phyloP scores from a whole-genome alignment of 768 basidiomycete genomes.

The Tulasnella sp. region DNA sequence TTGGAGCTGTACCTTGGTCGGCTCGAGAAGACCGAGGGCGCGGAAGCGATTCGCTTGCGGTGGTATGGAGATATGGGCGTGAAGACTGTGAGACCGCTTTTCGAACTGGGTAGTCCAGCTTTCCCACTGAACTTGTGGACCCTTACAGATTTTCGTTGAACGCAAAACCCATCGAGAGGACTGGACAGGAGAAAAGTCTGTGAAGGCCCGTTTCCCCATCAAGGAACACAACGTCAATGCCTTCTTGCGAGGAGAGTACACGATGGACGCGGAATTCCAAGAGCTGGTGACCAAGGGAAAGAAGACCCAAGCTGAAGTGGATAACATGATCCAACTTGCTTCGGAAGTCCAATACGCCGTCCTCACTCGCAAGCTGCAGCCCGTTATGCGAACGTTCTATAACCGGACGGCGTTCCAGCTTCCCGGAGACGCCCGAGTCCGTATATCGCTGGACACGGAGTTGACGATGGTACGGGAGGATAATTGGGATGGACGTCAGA shows the following conservation, averaged over 20 bases:
- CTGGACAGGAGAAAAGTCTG: slow-evolving; percentile 99
- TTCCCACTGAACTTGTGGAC: not conserved
- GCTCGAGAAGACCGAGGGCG: slow-evolving; percentile 97
- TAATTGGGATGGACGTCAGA: slow-evolving; percentile 80
- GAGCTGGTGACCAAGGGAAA: slow-evolving; percentile 81
- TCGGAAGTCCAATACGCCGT: slow-evolving; percentile 93
- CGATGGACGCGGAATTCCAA: slow-evolving; percentile 90
- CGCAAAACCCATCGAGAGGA: slow-evolving; percentile 78
- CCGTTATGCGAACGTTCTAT: slow-evolving; percentile 96
- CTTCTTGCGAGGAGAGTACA: slow-evolving; percentile 85
- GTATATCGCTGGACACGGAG: slow-evolving; percentile 97
- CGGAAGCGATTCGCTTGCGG: slow-evolving; percentile 90
- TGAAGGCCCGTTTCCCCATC: slow-evolving; percentile 91
- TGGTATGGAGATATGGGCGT: slow-evolving; percentile 92
- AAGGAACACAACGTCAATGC: slow-evolving; percentile 91
- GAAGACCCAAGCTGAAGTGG: slow-evolving; percentile 88
- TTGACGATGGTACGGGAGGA: slow-evolving; percentile 93
- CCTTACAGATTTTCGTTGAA: slow-evolving; percentile 43
- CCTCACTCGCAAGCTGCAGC: slow-evolving; percentile 71
- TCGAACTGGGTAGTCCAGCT: not conserved
- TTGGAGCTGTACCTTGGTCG: slow-evolving; percentile 95
- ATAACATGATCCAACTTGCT: slow-evolving; percentile 93
- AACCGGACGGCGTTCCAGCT: slow-evolving; percentile 99
- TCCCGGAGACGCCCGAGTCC: slow-evolving; percentile 96
- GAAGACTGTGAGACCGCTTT: slow-evolving; percentile 65